Percentiles rank a stretch among this genome's conserved stretches.
Conservation (phyloP, 257 asterid genomes). For the Primulina tabacum region DNA sequence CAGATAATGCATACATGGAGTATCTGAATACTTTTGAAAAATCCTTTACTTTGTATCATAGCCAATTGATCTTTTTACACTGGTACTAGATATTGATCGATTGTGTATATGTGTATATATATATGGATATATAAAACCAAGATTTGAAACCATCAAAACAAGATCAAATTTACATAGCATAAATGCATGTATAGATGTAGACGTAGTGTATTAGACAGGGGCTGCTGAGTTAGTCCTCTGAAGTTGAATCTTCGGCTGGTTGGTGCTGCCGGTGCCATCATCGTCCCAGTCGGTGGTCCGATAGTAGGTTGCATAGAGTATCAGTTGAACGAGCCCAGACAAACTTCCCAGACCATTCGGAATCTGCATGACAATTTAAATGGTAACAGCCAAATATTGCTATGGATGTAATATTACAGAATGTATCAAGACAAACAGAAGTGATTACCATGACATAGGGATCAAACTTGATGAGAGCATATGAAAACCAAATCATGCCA, state of each 20-base stretch:
- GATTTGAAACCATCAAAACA: neutral
- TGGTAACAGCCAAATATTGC: too few relatives aligned
- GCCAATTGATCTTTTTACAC: too few relatives aligned
- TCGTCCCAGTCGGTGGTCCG: constrained; percentile 47
- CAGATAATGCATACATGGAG: too few relatives aligned
- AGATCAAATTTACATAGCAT: neutral
- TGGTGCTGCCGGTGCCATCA: constrained; percentile 17
- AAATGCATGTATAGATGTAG: neutral
- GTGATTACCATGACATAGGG: constrained; percentile 48
- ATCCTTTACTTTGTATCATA: too few relatives aligned
- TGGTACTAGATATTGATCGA: too few relatives aligned
- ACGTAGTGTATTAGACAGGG: neutral
- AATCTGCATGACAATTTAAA: constrained; percentile 25
- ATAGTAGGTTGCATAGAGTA: constrained; percentile 42
- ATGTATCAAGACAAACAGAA: neutral
- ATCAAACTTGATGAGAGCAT: constrained; percentile 62
- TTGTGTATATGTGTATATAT: too few relatives aligned
- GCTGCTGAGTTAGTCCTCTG: neutral
- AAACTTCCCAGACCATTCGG: constrained; percentile 52
- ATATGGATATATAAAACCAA: neutral
- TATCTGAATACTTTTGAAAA: too few relatives aligned
- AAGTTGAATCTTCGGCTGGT: constrained; percentile 15
- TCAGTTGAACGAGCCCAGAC: constrained; percentile 43
- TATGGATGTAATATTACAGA: too few relatives aligned
- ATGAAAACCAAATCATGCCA: constrained; percentile 58